A percentile compares a stretch with the other conserved stretches of the same genome.
Evolutionary conservation across 1,284 basidiomycete genomes (phyloP).

Genomic region (Tilletia caries): DNA sequence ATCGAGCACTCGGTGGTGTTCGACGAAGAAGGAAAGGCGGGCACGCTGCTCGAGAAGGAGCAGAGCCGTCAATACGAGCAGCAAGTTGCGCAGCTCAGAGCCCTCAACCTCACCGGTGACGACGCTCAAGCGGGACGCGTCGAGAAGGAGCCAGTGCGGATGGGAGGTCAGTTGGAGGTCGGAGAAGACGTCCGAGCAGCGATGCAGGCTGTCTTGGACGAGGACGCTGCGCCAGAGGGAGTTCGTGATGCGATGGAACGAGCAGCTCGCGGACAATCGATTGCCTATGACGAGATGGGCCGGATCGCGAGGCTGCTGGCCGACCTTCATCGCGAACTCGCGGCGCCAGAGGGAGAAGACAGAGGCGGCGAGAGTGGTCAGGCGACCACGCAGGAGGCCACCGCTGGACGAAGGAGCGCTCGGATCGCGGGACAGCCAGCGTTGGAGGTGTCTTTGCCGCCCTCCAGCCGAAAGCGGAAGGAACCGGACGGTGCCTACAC

Average conservation of each 20-base stretch:
- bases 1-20: neutral
- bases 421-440: neutral
- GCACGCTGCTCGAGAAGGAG: neutral
- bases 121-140: neutral
- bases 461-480: neutral
- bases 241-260: neutral
- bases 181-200: too few species aligned
- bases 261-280: too few species aligned
- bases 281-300: too few species aligned
- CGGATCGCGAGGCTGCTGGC: neutral
- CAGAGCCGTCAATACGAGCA: neutral
- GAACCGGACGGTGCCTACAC: neutral
- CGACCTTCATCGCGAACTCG: neutral
- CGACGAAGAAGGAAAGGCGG: neutral
- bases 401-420: neutral
- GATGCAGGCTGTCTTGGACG: neutral
- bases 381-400: neutral
- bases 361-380: neutral
- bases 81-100: neutral
- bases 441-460: neutral
- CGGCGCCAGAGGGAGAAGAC: too few species aligned
- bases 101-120: neutral
- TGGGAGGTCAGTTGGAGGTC: too few species aligned
- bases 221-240: neutral
- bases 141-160: too few species aligned